Evolutionary conservation across 768 basidiomycete species (phyloP), one percentile per base, ranked within the genome.

Genomic region (Tricholoma sp.): DNA sequence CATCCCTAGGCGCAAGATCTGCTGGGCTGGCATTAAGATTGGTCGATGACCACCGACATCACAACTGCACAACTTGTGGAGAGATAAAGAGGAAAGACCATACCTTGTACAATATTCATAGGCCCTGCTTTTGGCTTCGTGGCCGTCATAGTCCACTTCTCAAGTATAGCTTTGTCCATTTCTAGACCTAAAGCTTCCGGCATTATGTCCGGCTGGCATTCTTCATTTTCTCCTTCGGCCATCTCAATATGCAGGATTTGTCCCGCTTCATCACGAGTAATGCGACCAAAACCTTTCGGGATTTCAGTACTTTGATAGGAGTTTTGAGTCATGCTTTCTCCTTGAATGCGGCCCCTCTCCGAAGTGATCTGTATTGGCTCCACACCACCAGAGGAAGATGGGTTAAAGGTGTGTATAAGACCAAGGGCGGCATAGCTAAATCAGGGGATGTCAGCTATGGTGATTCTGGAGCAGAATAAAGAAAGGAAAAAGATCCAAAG

Each of bases 211-310:
- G 57, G 66, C 29, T 49, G 62, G n/a, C 57, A 35, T 59, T 35
- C 61, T 62, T 77, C 77, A 29, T 79, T 77, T 19, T 80, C 79
- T 41, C 80, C 82, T 56, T 85, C 80, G 14, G 78, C 72, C 54
- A 94, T 65, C 65, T 91, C 84, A 41, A 94, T 76, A 49, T 82
- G 77, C 19, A 93, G 65, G 37, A 95, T 77, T 60, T 86, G 87
- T 27, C 94, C 94, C 2, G 80, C 74, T 35, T 78, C 84, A 69
- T 95, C 94, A 49, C 93, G 80, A 52, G 93, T 70, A 63, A 98
- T 94, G 66, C 84, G 81, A 29, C 93, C 94, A 67, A 83, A 87
- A 1, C 89, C 89, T 63, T 76, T 82, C 11, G 82, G 83, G 50
- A 83, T 73, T 24, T 67, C 50, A 22, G 45, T 43, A 49, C 54